Evolutionary conservation across 257 asterid species (phyloP).

Genomic region (Nicotiana obtusifolia): DNA sequence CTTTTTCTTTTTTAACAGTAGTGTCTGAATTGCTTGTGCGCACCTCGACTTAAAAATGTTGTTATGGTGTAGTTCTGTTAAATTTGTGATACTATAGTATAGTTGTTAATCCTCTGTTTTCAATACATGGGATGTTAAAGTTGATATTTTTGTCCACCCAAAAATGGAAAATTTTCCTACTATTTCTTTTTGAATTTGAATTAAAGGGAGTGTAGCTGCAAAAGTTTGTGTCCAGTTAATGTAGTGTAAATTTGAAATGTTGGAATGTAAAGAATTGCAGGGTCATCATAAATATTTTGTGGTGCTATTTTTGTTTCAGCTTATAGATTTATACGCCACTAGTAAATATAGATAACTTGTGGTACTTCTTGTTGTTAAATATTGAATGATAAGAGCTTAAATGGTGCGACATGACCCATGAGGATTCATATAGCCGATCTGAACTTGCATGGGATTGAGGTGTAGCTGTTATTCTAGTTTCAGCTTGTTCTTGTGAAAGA

Average conservation of each 20-base stretch:
- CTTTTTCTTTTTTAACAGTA: no score
- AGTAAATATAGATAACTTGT: neutral
- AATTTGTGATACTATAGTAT: neutral
- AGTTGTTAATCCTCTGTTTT: neutral
- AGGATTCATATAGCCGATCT: neutral
- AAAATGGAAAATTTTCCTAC: neutral
- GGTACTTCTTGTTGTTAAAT: neutral
- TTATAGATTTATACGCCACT: neutral
- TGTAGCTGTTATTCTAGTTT: neutral
- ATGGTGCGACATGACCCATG: neutral
- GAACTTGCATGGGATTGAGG: neutral
- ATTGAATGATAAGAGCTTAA: neutral
- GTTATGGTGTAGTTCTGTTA: neutral
- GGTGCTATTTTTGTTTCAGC: neutral
- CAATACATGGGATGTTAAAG: neutral
- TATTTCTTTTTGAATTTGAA: neutral
- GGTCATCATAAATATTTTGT: neutral
- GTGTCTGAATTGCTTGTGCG: no score
- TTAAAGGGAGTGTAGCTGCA: neutral
- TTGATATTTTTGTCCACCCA: neutral
- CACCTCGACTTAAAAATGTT: neutral
- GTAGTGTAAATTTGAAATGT: neutral
- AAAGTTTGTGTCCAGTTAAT: neutral
- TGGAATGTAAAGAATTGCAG: neutral
- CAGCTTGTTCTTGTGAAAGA: neutral